Evolutionary conservation across 495 filamentous ascomycete species (phyloP).

Genomic region (Xylaria venustula): DNA sequence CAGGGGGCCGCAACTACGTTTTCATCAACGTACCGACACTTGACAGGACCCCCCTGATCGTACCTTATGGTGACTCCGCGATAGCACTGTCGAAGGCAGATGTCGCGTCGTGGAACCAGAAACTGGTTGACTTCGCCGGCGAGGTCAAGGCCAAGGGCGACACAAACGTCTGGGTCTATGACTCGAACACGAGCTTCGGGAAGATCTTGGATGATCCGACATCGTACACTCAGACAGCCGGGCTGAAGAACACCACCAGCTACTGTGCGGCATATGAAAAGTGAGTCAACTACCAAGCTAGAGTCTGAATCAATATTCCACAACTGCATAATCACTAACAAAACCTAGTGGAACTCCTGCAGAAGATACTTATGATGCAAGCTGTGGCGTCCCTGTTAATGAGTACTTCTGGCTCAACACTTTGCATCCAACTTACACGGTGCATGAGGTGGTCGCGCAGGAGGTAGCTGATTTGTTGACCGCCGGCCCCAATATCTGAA

Average conservation of each 20-base stretch:
- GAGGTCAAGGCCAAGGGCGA: conserved; percentile 38
- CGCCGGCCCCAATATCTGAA: conserved; percentile 32
- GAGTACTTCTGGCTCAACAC: conserved; percentile 65
- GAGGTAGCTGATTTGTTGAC: conserved; percentile 45
- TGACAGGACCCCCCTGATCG: conserved; percentile 60
- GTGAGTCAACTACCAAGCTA: conserved; percentile 36
- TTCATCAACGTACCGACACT: conserved; percentile 73
- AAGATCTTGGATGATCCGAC: conserved; percentile 54
- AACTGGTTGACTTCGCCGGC: conserved; percentile 30
- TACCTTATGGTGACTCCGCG: conserved; percentile 23
- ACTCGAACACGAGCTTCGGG: conserved; percentile 50
- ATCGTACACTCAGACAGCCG: conserved; percentile 41
- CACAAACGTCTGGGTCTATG: conserved; percentile 46
- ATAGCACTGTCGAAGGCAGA: conserved; percentile 31
- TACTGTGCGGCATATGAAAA: conserved; percentile 56
- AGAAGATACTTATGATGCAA: conserved; percentile 43
- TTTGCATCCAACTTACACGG: conserved; percentile 59
- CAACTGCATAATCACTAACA: conserved; percentile 10
- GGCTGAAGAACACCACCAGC: conserved; percentile 51
- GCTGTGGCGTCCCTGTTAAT: conserved; percentile 53
- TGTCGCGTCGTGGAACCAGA: conserved; percentile 40
- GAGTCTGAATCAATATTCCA: neutral
- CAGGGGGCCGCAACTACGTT: conserved; percentile 73
- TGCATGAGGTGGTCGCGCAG: conserved; percentile 56
- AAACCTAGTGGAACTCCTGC: conserved; percentile 52